These are phyloP conservation scores for Platanthera zijinensis DNA, from an alignment of 106 monocot genomes.

Conservation along the genomic window DNA sequence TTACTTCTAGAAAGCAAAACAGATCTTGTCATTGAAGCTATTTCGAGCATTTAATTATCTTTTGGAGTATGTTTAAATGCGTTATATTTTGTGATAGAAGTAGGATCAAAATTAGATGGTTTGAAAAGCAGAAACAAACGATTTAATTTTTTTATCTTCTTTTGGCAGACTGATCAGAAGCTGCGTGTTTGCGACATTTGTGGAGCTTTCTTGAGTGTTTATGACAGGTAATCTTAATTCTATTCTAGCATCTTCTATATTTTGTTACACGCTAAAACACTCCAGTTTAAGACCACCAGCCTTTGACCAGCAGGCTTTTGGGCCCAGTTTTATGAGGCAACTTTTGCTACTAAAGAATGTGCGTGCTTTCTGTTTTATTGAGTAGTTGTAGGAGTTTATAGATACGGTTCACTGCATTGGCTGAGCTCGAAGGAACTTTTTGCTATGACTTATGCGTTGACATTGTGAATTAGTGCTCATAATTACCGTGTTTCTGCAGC, in stretches of 20 bases:
- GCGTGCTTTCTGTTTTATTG: constrained; percentile 69
- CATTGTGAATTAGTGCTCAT: constrained; percentile 13
- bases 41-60: neutral
- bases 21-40: neutral
- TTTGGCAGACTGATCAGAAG: constrained; percentile 96
- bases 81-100: neutral
- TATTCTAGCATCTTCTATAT: neutral
- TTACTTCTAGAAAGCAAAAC: neutral
- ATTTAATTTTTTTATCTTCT: neutral
- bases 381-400: constrained; percentile 22
- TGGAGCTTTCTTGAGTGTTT: constrained; percentile 97
- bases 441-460: neutral
- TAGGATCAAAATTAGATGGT: neutral
- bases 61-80: neutral
- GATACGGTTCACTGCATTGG: constrained; percentile 4
- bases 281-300: constrained; percentile 20
- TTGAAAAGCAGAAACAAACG: neutral
- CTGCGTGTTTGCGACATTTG: constrained; percentile 89
- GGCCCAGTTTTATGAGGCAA: constrained; percentile 82
- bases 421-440: constrained; percentile 1
- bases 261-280: neutral
- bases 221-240: constrained; percentile 64
- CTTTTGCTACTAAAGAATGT: constrained; percentile 97
- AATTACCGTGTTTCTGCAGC: constrained; percentile 33
- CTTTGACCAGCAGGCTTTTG: constrained; percentile 90